These are phyloP conservation scores for Edaphochlamys debaryana DNA, from an alignment of 139 green algal species.

Conservation along the genomic window DNA sequence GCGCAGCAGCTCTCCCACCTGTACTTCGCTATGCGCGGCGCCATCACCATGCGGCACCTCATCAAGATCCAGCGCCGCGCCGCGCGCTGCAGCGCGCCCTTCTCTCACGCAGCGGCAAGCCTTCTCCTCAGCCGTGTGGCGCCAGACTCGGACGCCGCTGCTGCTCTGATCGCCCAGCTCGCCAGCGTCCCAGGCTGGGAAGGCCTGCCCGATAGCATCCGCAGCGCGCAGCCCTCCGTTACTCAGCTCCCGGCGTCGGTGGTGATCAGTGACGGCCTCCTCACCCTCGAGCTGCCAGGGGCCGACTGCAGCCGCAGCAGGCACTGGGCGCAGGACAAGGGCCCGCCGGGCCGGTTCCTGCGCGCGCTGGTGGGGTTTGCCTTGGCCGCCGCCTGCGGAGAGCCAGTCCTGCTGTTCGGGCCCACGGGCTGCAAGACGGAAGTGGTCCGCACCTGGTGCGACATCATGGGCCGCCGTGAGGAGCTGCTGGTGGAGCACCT, in stretches of 20 bases:
- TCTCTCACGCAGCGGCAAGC: conserved; percentile 24
- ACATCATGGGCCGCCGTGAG: conserved; percentile 25
- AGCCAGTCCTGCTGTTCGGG: conserved; percentile 51
- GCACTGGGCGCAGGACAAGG: neutral
- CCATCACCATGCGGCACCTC: conserved; percentile 53
- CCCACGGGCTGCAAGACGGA: conserved; percentile 49
- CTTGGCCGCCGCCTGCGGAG: conserved; percentile 43
- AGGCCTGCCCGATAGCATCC: neutral
- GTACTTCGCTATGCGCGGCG: neutral
- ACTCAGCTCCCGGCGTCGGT: neutral
- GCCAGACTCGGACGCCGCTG: neutral
- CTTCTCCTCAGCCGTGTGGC: conserved; percentile 20
- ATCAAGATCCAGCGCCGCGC: conserved; percentile 52
- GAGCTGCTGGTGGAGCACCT: conserved; percentile 41
- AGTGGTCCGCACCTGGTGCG: conserved; percentile 40
- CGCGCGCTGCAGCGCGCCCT: neutral
- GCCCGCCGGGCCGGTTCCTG: conserved; percentile 19
- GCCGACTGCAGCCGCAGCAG: neutral
- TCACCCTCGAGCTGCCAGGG: neutral
- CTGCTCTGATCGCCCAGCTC: neutral
- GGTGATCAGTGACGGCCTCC: conserved; percentile 1
- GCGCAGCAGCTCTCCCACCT: conserved; percentile 25
- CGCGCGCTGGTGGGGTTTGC: conserved; percentile 42
- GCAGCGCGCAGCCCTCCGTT: too few relatives aligned
- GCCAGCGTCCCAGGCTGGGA: neutral